These are phyloP conservation scores for Punica granatum DNA, from an alignment of 345 rosid genomes.

Conservation along the genomic window DNA sequence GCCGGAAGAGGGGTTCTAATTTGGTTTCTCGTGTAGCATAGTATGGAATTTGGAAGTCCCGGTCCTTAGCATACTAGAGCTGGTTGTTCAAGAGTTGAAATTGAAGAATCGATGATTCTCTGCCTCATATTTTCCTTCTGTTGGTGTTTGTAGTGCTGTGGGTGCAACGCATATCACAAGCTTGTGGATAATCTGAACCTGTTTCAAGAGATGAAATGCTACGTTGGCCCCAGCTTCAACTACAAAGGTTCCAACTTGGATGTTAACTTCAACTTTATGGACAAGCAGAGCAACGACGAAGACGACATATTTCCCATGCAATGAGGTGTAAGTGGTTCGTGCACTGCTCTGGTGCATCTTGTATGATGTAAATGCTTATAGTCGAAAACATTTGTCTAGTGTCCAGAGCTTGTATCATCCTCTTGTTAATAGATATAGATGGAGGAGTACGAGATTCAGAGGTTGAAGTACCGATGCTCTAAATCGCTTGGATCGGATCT, in stretches of 20 bases:
- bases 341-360: not conserved
- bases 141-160: conserved; percentile 58
- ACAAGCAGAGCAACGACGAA: conserved; percentile 28
- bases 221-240: conserved; percentile 57
- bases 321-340: conserved; percentile 17
- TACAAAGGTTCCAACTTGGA: conserved; percentile 49
- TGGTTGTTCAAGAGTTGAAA: not conserved
- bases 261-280: conserved; percentile 52
- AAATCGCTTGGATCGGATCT: too few species aligned
- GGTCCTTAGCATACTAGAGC: not conserved
- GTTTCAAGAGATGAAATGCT: conserved; percentile 87
- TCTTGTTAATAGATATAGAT: not conserved
- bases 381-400: not conserved
- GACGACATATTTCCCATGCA: conserved; percentile 30
- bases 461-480: not conserved
- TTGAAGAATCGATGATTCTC: not conserved
- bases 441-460: not conserved
- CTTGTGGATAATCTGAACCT: conserved; percentile 88
- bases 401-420: not conserved
- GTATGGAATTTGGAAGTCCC: not conserved
- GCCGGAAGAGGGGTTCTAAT: not conserved
- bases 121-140: not conserved
- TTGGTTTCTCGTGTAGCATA: too few species aligned
- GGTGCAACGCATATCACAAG: conserved; percentile 88
- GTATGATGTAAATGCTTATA: not conserved